These are phyloP conservation scores for Lyophyllum semitale DNA, from an alignment of 768 basidiomycete genomes.

Conservation along the genomic window DNA sequence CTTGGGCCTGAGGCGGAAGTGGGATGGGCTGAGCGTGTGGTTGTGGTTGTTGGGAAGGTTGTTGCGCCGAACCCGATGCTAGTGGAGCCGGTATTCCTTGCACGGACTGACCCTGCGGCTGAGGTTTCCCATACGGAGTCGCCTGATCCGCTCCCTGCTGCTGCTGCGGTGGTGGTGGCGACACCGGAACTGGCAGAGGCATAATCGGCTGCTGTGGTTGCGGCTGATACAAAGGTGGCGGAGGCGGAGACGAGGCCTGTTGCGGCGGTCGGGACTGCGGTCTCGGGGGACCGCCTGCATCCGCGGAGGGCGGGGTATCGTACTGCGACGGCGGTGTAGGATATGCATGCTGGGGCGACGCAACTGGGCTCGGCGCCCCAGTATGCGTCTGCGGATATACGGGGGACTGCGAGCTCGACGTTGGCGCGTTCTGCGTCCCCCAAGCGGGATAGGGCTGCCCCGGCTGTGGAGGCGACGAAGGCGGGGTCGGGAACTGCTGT, in stretches of 20 bases:
- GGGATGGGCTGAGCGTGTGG: neutral
- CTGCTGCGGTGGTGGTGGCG: neutral
- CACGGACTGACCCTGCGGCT: neutral
- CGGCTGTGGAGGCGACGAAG: neutral
- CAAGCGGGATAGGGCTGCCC: neutral
- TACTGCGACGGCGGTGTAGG: neutral
- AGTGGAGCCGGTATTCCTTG: neutral
- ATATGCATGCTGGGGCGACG: neutral
- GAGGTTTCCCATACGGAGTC: neutral
- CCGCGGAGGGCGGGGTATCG: neutral
- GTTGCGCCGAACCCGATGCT: neutral
- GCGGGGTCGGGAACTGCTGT: neutral
- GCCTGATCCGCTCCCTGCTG: too few relatives aligned
- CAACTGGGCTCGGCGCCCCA: neutral
- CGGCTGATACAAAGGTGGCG: constrained; percentile 8
- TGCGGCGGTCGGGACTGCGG: neutral
- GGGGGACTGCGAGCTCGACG: neutral
- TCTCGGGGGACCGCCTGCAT: neutral
- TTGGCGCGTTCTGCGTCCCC: neutral
- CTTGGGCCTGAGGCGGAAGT: too few relatives aligned
- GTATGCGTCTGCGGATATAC: neutral
- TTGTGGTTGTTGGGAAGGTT: neutral
- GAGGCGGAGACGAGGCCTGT: neutral
- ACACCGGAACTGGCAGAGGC: neutral
- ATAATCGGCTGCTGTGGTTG: neutral